Evolutionary conservation across 768 basidiomycete genomes (phyloP).

Genomic region (Phanerochaete carnosa): DNA sequence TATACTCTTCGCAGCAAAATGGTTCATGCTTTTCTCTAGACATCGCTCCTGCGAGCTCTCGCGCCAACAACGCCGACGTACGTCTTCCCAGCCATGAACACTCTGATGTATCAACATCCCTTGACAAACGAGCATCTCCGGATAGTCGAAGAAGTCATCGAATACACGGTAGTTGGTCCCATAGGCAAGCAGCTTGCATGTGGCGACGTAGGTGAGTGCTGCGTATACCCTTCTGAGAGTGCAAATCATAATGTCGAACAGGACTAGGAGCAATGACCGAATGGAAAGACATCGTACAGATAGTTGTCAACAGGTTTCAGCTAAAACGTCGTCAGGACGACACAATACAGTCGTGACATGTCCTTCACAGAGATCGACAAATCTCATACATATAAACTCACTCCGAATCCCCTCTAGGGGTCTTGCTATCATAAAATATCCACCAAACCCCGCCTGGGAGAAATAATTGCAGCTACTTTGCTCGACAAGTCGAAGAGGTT

Average conservation of each 20-base stretch:
- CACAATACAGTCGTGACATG: neutral
- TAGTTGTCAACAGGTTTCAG: conserved; percentile 58
- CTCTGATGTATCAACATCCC: conserved; percentile 95
- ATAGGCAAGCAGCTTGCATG: conserved; percentile 88
- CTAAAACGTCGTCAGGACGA: conserved; percentile 5
- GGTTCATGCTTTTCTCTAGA: conserved; percentile 34
- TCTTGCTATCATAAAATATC: conserved; percentile 17
- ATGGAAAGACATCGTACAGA: conserved; percentile 83
- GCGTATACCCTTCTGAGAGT: neutral
- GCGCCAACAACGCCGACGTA: conserved; percentile 83
- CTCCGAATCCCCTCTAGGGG: no score
- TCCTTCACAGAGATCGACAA: no score
- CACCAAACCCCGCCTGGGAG: conserved; percentile 21
- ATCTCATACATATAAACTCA: neutral
- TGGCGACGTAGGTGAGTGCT: conserved; percentile 79
- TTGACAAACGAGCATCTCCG: conserved; percentile 83
- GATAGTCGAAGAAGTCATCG: conserved; percentile 67
- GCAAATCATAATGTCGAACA: conserved; percentile 24
- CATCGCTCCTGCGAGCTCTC: conserved; percentile 80
- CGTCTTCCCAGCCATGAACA: conserved; percentile 98
- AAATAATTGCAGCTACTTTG: conserved; percentile 39
- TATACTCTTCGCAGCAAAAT: neutral
- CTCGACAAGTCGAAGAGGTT: conserved; percentile 33
- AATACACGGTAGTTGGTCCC: conserved; percentile 82
- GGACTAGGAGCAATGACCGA: conserved; percentile 96